Conservation (phyloP, 805 yeast genomes). For the Cyberlindnera xylosilytica region DNA sequence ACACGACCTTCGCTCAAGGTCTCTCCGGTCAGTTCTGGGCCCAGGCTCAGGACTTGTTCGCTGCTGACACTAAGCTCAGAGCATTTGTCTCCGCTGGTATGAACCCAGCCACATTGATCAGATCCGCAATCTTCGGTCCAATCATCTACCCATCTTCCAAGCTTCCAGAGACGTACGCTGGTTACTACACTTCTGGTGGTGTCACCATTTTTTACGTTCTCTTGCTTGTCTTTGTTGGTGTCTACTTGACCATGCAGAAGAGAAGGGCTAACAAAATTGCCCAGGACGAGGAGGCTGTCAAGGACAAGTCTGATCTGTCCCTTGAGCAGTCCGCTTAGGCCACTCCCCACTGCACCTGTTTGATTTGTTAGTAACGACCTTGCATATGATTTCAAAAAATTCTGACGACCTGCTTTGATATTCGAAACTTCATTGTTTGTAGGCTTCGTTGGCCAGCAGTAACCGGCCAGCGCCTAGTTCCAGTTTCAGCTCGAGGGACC, state of each 20-base stretch:
- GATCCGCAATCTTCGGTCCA: constrained; percentile 13
- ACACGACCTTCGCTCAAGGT: constrained; percentile 14
- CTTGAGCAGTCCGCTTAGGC: too few species aligned
- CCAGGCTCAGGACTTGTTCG: constrained; percentile 14
- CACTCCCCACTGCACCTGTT: too few species aligned
- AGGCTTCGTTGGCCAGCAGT: too few species aligned
- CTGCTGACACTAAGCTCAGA: constrained; percentile 12
- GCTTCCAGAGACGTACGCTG: constrained; percentile 12
- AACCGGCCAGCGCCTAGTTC: too few species aligned
- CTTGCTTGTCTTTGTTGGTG: constrained; percentile 9
- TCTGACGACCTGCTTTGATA: too few species aligned
- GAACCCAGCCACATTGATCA: constrained; percentile 13
- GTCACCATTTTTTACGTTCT: constrained; percentile 8
- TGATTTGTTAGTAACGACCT: too few species aligned
- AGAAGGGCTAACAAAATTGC: not conserved
- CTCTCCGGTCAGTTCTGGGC: constrained; percentile 16
- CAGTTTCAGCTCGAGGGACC: too few species aligned
- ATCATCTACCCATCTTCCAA: constrained; percentile 14
- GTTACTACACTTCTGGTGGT: constrained; percentile 15
- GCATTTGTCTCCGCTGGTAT: constrained; percentile 15
- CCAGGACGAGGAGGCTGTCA: constrained; percentile 16
- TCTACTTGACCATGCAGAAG: constrained; percentile 3
- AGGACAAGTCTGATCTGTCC: not conserved
- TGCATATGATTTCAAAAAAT: too few species aligned
- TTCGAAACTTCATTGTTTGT: too few species aligned